Percentiles rank a stretch among this genome's conserved stretches.
These are phyloP conservation scores for Elsinoe batatas DNA, from an alignment of 2,329 filamentous ascomycete genomes.

Conservation along the genomic window DNA sequence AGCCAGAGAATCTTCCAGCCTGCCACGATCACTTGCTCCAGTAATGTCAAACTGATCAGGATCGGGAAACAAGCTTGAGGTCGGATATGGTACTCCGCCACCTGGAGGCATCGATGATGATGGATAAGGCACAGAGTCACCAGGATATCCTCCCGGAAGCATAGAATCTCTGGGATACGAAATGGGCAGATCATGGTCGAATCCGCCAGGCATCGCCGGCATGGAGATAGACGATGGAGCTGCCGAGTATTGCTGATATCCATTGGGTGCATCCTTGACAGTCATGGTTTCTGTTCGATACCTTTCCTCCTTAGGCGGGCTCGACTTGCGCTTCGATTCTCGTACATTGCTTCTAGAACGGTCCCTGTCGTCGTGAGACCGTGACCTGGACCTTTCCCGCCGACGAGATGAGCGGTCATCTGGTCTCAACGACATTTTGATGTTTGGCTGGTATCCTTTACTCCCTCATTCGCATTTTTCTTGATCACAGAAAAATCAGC, in stretches of 20 bases:
- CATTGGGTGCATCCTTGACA: neutral
- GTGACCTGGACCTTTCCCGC: conserved; percentile 9
- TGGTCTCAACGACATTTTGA: conserved; percentile 10
- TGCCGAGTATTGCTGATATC: neutral
- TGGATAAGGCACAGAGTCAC: neutral
- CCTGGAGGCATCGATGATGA: neutral
- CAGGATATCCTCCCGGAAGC: neutral
- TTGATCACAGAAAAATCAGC: neutral
- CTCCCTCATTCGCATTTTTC: no score
- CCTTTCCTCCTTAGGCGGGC: conserved; percentile 1
- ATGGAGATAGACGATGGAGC: neutral
- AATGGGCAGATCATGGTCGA: neutral
- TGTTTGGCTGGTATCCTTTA: neutral
- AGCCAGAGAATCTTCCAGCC: conserved; percentile 10
- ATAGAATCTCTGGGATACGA: conserved; percentile 7
- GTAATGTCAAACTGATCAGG: conserved; percentile 11
- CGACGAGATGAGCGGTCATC: conserved; percentile 10
- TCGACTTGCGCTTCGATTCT: conserved; percentile 2
- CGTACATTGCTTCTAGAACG: conserved; percentile 7
- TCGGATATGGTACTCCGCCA: conserved; percentile 4
- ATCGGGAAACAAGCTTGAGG: conserved; percentile 10
- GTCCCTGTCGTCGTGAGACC: neutral
- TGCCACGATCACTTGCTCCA: neutral
- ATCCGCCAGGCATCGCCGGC: conserved; percentile 9
- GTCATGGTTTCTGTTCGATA: neutral